phyloP scores from a whole-genome alignment of 1,284 basidiomycete genomes.

The Trichosporon asahii region DNA sequence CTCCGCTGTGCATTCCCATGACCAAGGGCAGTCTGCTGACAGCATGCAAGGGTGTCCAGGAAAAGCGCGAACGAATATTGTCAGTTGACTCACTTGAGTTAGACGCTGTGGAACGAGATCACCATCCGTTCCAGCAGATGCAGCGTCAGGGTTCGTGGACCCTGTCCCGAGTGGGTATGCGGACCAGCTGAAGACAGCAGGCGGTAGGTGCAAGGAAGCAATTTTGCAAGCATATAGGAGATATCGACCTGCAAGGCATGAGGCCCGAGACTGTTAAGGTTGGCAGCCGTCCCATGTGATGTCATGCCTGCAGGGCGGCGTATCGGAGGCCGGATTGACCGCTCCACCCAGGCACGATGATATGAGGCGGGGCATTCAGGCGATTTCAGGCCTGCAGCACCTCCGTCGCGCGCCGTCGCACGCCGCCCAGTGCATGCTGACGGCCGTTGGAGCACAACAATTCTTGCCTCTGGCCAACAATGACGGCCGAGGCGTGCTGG shows the following conservation, averaged over 20 bases:
- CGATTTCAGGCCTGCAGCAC: neutral
- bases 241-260: too few species aligned
- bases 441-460: conserved; percentile 1
- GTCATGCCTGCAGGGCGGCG: conserved; percentile 1
- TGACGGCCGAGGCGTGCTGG: neutral
- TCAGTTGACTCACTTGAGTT: neutral
- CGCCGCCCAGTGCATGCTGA: neutral
- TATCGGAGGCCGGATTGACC: conserved; percentile 8
- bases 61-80: neutral
- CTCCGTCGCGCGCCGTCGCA: neutral
- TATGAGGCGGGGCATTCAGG: neutral
- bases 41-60: neutral
- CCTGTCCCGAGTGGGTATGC: neutral
- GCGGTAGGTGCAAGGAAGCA: neutral
- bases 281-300: neutral
- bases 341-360: conserved; percentile 8
- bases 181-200: neutral
- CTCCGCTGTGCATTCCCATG: neutral
- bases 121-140: neutral
- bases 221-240: neutral
- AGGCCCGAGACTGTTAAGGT: neutral
- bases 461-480: neutral
- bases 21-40: neutral
- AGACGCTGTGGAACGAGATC: neutral
- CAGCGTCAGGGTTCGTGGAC: neutral